Evolutionary conservation across 2,329 filamentous ascomycete species (phyloP), one percentile per base, ranked within the genome.

Genomic region (Clarireedia homoeocarpa): DNA sequence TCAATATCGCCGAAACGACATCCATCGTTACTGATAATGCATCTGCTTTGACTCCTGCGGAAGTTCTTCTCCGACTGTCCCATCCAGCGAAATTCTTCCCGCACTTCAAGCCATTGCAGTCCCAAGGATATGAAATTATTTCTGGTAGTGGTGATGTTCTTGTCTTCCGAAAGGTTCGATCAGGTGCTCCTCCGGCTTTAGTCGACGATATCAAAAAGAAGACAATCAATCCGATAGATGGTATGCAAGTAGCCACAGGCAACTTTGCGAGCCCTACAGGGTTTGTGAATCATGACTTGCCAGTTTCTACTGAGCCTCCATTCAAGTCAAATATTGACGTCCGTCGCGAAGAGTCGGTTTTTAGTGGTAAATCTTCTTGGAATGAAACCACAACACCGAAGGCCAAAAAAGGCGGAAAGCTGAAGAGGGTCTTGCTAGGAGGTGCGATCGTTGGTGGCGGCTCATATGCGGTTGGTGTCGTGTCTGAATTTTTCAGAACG

Each of bases 31-130:
- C 74, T 0, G 75, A 79, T 49, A 70, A 69, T 5, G 71, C 79
- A n/a, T 66, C 71, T 0, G 72, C 80, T 0, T 69, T 83, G 23
- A 77, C 81, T 0, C 82, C 85, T 0, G 75, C 81, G 7, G 80
- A 86, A 48, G 80, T 81, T 1, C 71, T 89, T 2, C 73, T 80
- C 2, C 77, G 77, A 6, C 73, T 89, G 17, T 79, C 81, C 0
- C 79, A 85, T 59, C 83, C 85, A 0, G 75, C 78, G 50, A 81
- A 82, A 61, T 89, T 88, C 69, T 75, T 88, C 12, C 77, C 83
- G 4, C 76, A 87, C 61, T 83, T 89, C 56, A 72, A 74, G 3
- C 69, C 75, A 1, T 74, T 88, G 1, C 76, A 83, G 58, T 72
- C 74, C 0, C 74, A 85, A 55, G 85, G 85, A 0, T 89, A 83